A percentile compares a stretch with the other conserved stretches of the same genome.
These are phyloP conservation scores for Dichotomopilus funicola DNA, from an alignment of 2,329 filamentous ascomycete genomes.

Conservation along the genomic window DNA sequence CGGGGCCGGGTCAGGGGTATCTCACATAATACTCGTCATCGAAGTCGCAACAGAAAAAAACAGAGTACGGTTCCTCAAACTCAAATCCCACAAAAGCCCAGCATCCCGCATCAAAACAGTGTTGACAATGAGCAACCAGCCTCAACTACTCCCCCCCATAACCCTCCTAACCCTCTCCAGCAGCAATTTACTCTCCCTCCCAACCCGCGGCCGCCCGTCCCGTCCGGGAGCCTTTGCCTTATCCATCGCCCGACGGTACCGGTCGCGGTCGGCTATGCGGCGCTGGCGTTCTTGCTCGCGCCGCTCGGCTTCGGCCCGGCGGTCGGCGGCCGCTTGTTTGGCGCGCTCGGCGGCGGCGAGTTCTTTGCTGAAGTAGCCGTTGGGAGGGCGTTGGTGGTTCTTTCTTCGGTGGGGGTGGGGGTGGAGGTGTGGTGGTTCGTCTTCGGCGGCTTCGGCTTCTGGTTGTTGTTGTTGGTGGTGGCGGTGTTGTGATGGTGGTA, in stretches of 20 bases:
- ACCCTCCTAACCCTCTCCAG: conserved; percentile 72
- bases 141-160: conserved; percentile 40
- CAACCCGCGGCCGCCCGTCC: conserved; percentile 68
- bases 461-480: conserved; percentile 14
- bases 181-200: conserved; percentile 70
- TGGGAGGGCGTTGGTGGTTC: conserved; percentile 39
- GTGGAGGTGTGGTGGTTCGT: conserved; percentile 1
- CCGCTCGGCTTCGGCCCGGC: conserved; percentile 36
- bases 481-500: neutral
- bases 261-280: conserved; percentile 58
- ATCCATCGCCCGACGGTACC: conserved; percentile 61
- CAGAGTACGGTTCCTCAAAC: neutral
- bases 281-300: conserved; percentile 58
- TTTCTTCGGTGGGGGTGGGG: conserved; percentile 21
- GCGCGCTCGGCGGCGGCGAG: conserved; percentile 41
- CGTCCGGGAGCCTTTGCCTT: conserved; percentile 61
- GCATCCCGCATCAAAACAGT: neutral
- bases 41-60: neutral
- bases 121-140: neutral
- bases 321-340: conserved; percentile 37
- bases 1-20: neutral
- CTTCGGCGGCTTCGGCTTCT: conserved; percentile 12
- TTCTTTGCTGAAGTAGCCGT: conserved; percentile 59
- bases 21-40: neutral
- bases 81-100: neutral